Conservation (phyloP, 768 basidiomycete species). For the Tremella yokohamensis region DNA sequence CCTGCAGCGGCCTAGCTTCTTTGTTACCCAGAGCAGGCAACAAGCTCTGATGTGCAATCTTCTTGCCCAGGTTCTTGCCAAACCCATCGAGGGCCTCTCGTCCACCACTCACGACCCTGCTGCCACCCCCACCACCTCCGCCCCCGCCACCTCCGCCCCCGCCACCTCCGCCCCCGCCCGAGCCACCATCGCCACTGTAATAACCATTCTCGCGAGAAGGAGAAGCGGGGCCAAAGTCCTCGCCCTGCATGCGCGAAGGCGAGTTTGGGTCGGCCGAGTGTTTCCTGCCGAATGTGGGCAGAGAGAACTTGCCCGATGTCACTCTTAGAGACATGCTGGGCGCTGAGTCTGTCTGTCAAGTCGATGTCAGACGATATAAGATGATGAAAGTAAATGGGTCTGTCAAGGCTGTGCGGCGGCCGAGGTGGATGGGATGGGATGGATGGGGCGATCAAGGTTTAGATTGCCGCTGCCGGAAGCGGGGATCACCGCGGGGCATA, state of each 20-base stretch:
- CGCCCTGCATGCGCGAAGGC: neutral
- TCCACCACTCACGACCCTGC: neutral
- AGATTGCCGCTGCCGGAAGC: too few relatives aligned
- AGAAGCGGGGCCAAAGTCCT: slow-evolving; percentile 5
- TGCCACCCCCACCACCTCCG: neutral
- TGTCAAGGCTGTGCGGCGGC: neutral
- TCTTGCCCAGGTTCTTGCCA: slow-evolving; percentile 52
- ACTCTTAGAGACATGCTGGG: slow-evolving; percentile 22
- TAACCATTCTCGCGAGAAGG: slow-evolving; percentile 4
- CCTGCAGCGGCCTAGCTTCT: slow-evolving; percentile 76
- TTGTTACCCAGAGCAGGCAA: slow-evolving; percentile 69
- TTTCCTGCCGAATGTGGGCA: slow-evolving; percentile 29
- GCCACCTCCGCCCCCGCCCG: neutral
- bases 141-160: neutral
- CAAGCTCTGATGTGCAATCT: slow-evolving; percentile 84
- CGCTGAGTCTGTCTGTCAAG: too few relatives aligned
- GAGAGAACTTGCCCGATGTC: slow-evolving; percentile 38
- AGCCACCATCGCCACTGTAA: neutral
- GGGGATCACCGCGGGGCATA: too few relatives aligned
- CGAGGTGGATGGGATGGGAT: slow-evolving; percentile 3
- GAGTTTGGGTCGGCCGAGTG: slow-evolving; percentile 3
- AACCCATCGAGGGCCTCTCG: neutral
- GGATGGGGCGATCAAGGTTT: neutral
- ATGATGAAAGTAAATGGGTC: too few relatives aligned
- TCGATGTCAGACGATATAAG: too few relatives aligned